Evolutionary conservation across 2,329 filamentous ascomycete species (phyloP).

Genomic region (Claviceps citrina): DNA sequence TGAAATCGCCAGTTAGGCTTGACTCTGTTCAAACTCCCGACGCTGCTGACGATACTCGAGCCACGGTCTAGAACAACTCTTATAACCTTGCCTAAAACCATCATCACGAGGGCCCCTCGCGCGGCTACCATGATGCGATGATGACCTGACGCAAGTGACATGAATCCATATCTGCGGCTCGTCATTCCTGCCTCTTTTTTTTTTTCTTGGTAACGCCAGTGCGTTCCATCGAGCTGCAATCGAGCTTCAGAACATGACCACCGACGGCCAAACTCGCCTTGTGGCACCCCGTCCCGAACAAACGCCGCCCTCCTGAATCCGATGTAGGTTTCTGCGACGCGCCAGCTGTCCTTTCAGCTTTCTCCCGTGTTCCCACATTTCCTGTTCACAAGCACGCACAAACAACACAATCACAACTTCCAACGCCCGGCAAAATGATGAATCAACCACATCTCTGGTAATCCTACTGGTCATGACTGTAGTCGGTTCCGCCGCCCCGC

Average conservation of each 20-base stretch:
- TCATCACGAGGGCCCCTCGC: constrained; percentile 51
- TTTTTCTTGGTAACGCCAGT: too few relatives aligned
- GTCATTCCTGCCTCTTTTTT: too few relatives aligned
- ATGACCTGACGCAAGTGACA: constrained; percentile 54
- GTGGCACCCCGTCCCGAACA: neutral
- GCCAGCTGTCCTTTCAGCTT: neutral
- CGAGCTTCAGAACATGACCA: too few relatives aligned
- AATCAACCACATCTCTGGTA: constrained; percentile 27
- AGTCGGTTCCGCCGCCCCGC: constrained; percentile 13
- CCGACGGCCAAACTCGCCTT: neutral
- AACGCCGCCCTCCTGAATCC: neutral
- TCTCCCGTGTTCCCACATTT: neutral
- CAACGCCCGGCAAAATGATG: constrained; percentile 19
- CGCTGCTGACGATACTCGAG: constrained; percentile 35
- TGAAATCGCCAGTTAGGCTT: constrained; percentile 22
- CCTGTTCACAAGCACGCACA: neutral
- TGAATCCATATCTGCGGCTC: constrained; percentile 11
- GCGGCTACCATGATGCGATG: constrained; percentile 51
- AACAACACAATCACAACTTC: neutral
- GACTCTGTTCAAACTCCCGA: constrained; percentile 16
- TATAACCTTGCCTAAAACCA: constrained; percentile 51
- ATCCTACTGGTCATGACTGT: constrained; percentile 21
- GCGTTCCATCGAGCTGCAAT: too few relatives aligned
- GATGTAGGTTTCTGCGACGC: neutral
- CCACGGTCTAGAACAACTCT: constrained; percentile 41